Conservation (phyloP, 805 yeast species). For the Suhomyces sp. region DNA sequence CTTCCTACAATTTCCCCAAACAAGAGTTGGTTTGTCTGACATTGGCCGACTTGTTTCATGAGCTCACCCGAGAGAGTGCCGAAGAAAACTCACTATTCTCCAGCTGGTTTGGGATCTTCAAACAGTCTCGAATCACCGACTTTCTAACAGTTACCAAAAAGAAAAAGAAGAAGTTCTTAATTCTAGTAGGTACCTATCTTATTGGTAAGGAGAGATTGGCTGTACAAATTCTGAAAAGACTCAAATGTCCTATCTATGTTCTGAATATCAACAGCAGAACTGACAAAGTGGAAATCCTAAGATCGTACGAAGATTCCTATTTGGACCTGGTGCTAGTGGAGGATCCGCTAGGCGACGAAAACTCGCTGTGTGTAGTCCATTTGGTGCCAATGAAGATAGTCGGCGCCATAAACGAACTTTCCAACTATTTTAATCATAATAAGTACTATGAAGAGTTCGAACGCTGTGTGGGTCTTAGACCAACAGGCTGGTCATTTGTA, state of each 20-base stretch:
- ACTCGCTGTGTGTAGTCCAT: slow-evolving; percentile 53
- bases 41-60: slow-evolving; percentile 51
- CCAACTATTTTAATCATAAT: slow-evolving; percentile 48
- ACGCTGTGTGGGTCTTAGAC: slow-evolving; percentile 68
- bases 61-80: slow-evolving; percentile 24
- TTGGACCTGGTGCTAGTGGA: slow-evolving; percentile 27
- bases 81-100: slow-evolving; percentile 17
- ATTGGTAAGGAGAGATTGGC: slow-evolving; percentile 93
- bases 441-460: slow-evolving; percentile 47
- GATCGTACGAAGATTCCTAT: slow-evolving; percentile 45
- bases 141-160: slow-evolving; percentile 14
- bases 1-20: slow-evolving; percentile 70
- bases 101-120: slow-evolving; percentile 32
- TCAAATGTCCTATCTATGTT: slow-evolving; percentile 56
- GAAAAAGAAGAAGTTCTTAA: slow-evolving; percentile 44
- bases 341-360: slow-evolving; percentile 39
- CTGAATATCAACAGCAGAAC: slow-evolving; percentile 44
- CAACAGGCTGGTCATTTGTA: slow-evolving; percentile 87
- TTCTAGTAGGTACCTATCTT: slow-evolving; percentile 81
- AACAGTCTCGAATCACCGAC: slow-evolving; percentile 41
- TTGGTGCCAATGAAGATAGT: slow-evolving; percentile 65
- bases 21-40: slow-evolving; percentile 65
- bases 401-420: slow-evolving; percentile 43
- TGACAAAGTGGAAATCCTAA: slow-evolving; percentile 40
- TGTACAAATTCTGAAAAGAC: slow-evolving; percentile 50